Evolutionary conservation across 1,284 basidiomycete genomes (phyloP).

Genomic region (Tremellales sp.): DNA sequence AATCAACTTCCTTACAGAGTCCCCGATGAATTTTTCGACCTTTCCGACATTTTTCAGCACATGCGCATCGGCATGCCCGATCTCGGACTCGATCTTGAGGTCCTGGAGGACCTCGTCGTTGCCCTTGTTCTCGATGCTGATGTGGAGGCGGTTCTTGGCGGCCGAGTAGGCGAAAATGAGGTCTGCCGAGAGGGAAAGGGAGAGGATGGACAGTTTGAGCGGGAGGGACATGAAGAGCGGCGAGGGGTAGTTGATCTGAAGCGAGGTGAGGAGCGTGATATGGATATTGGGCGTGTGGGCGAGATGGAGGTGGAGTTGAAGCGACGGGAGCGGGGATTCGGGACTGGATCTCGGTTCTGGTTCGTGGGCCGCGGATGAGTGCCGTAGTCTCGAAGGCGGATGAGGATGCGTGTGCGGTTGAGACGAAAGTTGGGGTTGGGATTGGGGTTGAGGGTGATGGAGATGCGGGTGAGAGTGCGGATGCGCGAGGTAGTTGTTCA

Average conservation of each 20-base stretch:
- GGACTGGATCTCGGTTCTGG: slow-evolving; percentile 11
- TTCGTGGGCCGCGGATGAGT: slow-evolving; percentile 4
- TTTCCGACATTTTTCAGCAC: slow-evolving; percentile 94
- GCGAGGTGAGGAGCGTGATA: slow-evolving; percentile 76
- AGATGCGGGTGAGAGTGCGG: background rate
- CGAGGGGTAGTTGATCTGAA: slow-evolving; percentile 94
- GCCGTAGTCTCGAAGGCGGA: background rate
- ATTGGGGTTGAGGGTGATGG: background rate
- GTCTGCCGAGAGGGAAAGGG: slow-evolving; percentile 80
- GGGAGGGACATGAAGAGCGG: slow-evolving; percentile 94
- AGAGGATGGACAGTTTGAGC: slow-evolving; percentile 83
- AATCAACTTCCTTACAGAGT: slow-evolving; percentile 88
- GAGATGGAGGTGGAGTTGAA: slow-evolving; percentile 51
- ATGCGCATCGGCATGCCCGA: slow-evolving; percentile 93
- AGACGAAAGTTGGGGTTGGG: slow-evolving; percentile 2
- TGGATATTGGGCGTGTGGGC: slow-evolving; percentile 49
- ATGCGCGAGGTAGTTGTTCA: background rate
- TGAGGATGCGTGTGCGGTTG: slow-evolving; percentile 3
- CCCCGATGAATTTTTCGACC: slow-evolving; percentile 92
- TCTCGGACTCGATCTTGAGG: slow-evolving; percentile 93
- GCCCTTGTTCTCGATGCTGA: slow-evolving; percentile 59
- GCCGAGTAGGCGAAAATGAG: slow-evolving; percentile 89
- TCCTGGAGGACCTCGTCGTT: slow-evolving; percentile 62
- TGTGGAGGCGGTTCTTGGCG: slow-evolving; percentile 67
- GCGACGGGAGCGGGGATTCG: slow-evolving; percentile 36